Percentiles rank a stretch among this genome's conserved stretches.
phyloP scores from a whole-genome alignment of 495 filamentous ascomycete genomes.

The Penicillium verhagenii region DNA sequence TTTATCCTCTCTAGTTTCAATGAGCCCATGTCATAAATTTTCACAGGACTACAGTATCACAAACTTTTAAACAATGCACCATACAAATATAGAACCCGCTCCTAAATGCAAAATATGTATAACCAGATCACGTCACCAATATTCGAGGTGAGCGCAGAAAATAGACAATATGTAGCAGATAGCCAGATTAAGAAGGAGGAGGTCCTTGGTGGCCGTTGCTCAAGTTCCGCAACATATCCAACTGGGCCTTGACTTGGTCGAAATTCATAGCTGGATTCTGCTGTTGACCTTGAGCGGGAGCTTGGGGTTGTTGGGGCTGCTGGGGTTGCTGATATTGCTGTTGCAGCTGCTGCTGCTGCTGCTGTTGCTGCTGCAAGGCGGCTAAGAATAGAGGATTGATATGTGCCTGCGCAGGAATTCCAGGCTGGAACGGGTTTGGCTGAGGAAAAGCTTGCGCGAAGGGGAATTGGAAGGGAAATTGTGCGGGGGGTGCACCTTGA shows the following conservation, averaged over 20 bases:
- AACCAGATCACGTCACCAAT: slow-evolving; percentile 15
- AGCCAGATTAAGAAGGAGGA: slow-evolving; percentile 29
- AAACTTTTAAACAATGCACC: slow-evolving; percentile 14
- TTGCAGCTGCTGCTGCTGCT: slow-evolving; percentile 37
- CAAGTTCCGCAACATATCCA: slow-evolving; percentile 46
- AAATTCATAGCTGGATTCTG: slow-evolving; percentile 38
- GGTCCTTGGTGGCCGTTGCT: slow-evolving; percentile 39
- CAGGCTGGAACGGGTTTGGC: slow-evolving; percentile 33
- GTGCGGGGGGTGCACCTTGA: slow-evolving; percentile 31
- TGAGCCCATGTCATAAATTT: not conserved
- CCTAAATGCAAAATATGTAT: slow-evolving; percentile 31
- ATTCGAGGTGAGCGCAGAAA: slow-evolving; percentile 8
- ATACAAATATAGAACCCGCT: slow-evolving; percentile 17
- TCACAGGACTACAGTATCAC: slow-evolving; percentile 5
- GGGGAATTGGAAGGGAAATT: slow-evolving; percentile 38
- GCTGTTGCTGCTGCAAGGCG: slow-evolving; percentile 41
- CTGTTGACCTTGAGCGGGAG: slow-evolving; percentile 38
- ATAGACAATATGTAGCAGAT: not conserved
- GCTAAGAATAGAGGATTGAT: slow-evolving; percentile 67
- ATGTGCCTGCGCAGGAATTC: slow-evolving; percentile 50
- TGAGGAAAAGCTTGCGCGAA: slow-evolving; percentile 32
- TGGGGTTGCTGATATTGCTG: slow-evolving; percentile 24
- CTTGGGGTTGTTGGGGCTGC: slow-evolving; percentile 39
- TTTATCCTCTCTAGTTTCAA: slow-evolving; percentile 16
- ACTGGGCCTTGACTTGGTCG: slow-evolving; percentile 46